A percentile compares a stretch with the other conserved stretches of the same genome.
Conservation (phyloP, 2,329 filamentous ascomycete species). For the Aspergillus brunneoviolaceus region DNA sequence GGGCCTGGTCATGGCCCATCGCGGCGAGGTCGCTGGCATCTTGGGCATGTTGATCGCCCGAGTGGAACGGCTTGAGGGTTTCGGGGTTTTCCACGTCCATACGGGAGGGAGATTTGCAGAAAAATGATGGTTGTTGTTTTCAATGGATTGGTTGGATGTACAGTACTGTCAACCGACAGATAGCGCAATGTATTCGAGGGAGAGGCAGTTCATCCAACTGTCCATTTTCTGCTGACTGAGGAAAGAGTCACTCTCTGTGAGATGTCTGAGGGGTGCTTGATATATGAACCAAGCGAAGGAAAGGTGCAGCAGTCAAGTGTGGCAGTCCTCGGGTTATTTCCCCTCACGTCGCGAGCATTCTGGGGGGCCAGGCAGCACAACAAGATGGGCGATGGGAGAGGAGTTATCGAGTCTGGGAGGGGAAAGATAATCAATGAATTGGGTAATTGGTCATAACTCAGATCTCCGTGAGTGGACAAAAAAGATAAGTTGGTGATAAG, state of each 20-base stretch:
- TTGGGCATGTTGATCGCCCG: conserved; percentile 36
- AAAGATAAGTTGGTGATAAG: conserved; percentile 9
- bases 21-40: conserved; percentile 45
- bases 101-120: conserved; percentile 1
- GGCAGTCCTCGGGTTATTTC: neutral
- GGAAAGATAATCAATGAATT: neutral
- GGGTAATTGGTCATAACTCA: conserved; percentile 5
- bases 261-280: conserved; percentile 1
- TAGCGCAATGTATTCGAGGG: conserved; percentile 21
- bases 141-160: too few species aligned
- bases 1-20: conserved; percentile 45
- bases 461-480: conserved; percentile 1
- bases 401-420: neutral
- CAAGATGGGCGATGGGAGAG: neutral
- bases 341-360: conserved; percentile 6
- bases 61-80: conserved; percentile 28
- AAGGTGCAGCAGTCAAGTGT: neutral
- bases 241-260: neutral
- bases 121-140: neutral
- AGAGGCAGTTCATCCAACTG: conserved; percentile 14
- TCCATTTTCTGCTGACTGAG: conserved; percentile 29
- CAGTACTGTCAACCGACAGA: conserved; percentile 22
- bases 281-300: conserved; percentile 1
- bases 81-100: conserved; percentile 33
- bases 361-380: neutral